Conservation (phyloP, 495 filamentous ascomycete genomes). For the Pseudotulostoma volvatum region DNA sequence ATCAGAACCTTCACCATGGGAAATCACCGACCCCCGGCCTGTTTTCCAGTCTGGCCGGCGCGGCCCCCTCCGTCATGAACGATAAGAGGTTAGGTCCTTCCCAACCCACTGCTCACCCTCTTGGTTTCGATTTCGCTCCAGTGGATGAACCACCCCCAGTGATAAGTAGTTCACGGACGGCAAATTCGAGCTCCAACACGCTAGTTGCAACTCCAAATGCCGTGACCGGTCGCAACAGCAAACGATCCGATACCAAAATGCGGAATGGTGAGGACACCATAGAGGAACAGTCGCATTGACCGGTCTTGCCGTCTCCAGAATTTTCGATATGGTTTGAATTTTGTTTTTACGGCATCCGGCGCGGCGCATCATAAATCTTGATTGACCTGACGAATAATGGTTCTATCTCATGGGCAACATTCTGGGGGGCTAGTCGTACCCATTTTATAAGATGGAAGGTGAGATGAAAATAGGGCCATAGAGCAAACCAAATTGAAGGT, state of each 20-base stretch:
- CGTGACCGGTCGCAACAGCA: too few relatives aligned
- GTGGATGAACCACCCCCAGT: constrained; percentile 1
- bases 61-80: constrained; percentile 1
- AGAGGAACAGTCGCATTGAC: too few relatives aligned
- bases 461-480: too few relatives aligned
- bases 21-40: constrained; percentile 2
- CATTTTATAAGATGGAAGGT: too few relatives aligned
- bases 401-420: too few relatives aligned
- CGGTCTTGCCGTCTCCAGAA: too few relatives aligned
- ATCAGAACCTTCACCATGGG: constrained; percentile 22
- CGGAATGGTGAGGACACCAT: neutral
- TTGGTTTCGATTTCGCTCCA: constrained; percentile 5
- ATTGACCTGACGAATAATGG: too few relatives aligned
- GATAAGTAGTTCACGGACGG: neutral
- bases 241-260: neutral
- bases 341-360: too few relatives aligned
- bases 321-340: too few relatives aligned
- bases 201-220: neutral
- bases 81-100: constrained; percentile 7
- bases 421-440: too few relatives aligned
- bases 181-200: neutral
- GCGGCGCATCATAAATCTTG: too few relatives aligned
- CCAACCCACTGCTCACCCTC: constrained; percentile 5
- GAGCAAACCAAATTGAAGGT: too few relatives aligned
- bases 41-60: neutral